Evolutionary conservation across 164 flowering plant genomes (phyloP).

Genomic region (Liquidambar formosana): DNA sequence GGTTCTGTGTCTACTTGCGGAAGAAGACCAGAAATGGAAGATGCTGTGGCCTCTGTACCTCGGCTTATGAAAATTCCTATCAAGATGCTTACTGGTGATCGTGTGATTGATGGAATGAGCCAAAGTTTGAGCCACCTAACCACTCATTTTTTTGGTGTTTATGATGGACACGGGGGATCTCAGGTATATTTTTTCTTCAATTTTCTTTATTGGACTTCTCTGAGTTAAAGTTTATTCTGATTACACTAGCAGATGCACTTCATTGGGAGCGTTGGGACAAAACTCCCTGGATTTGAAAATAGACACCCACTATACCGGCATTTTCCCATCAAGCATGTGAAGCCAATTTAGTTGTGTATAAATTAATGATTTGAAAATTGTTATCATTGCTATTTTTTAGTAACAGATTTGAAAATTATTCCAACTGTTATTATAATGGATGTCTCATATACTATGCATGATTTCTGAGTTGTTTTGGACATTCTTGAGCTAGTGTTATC

Average conservation of each 20-base stretch:
- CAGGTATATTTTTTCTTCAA: slow-evolving; percentile 30
- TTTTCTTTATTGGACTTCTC: background rate
- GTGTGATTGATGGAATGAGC: slow-evolving; percentile 24
- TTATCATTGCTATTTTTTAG: too few relatives aligned
- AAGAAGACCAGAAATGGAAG: slow-evolving; percentile 52
- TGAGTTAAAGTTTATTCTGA: background rate
- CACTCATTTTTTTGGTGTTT: slow-evolving; percentile 47
- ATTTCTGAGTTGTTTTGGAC: too few relatives aligned
- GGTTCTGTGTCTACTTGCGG: slow-evolving; percentile 45
- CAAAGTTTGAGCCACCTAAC: slow-evolving; percentile 32
- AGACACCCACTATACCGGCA: too few relatives aligned
- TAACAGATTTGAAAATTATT: too few relatives aligned
- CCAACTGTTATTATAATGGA: too few relatives aligned
- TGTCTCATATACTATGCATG: background rate
- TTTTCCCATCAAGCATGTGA: background rate
- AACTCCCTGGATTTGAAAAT: too few relatives aligned
- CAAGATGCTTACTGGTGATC: slow-evolving; percentile 39
- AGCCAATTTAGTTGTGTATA: background rate
- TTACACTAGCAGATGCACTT: background rate
- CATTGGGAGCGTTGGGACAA: background rate
- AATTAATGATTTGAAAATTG: too few relatives aligned
- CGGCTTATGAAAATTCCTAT: slow-evolving; percentile 39
- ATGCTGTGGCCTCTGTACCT: slow-evolving; percentile 40
- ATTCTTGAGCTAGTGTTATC: background rate
- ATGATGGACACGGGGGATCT: slow-evolving; percentile 54